A percentile compares a stretch with the other conserved stretches of the same genome.
Evolutionary conservation across 73 alveolate species (phyloP).

Genomic region (Paramecium sonneborni): DNA sequence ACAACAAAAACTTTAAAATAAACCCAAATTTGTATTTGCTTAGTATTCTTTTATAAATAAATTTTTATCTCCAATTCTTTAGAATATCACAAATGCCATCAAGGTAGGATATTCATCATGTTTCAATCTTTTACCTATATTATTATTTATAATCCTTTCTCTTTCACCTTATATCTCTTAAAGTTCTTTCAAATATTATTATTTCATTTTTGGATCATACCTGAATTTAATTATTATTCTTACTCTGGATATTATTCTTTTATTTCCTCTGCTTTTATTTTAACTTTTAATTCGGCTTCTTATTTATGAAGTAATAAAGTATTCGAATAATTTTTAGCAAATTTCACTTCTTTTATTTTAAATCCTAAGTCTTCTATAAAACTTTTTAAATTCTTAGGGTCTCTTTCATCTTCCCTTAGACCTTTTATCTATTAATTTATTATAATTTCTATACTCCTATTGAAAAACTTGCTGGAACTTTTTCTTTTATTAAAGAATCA

Average conservation of each 20-base stretch:
- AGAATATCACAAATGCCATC: constrained; percentile 71
- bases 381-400: not conserved
- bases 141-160: constrained; percentile 8
- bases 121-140: constrained; percentile 2
- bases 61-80: constrained; percentile 53
- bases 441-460: not conserved
- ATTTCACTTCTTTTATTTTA: constrained; percentile 56
- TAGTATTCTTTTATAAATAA: constrained; percentile 60
- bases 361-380: constrained; percentile 61
- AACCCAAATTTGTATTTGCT: not conserved
- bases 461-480: not conserved
- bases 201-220: not conserved
- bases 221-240: not conserved
- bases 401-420: constrained; percentile 28
- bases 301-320: constrained; percentile 37
- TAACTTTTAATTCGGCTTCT: constrained; percentile 56
- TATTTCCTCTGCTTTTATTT: constrained; percentile 55
- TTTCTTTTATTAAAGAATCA: not conserved
- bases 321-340: constrained; percentile 59
- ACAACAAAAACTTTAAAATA: constrained; percentile 2
- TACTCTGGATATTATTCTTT: not conserved
- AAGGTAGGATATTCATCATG: constrained; percentile 62
- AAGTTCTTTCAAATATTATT: constrained; percentile 50
- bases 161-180: constrained; percentile 58
- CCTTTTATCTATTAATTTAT: constrained; percentile 54